Evolutionary conservation across 176 grass and related monocot genomes (phyloP).

Genomic region (Typha latifolia): DNA sequence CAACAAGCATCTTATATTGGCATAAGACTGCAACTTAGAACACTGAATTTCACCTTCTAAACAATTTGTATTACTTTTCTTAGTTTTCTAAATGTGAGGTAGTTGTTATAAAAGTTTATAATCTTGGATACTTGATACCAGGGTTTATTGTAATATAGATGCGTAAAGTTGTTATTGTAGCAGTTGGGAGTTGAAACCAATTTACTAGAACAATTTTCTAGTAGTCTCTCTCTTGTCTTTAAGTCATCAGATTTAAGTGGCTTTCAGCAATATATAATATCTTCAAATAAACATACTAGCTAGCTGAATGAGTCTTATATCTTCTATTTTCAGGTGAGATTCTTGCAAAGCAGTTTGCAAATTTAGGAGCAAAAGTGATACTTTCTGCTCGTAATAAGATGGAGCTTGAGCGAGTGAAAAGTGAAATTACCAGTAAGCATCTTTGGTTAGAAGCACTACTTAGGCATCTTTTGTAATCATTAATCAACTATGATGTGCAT

Average conservation of each 20-base stretch:
- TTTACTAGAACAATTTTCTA: too few species aligned
- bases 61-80: neutral
- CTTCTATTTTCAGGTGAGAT: conserved; percentile 51
- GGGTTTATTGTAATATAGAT: too few species aligned
- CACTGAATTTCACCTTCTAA: neutral
- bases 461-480: neutral
- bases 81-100: neutral
- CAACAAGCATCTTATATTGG: neutral
- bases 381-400: conserved; percentile 72
- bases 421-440: conserved; percentile 62
- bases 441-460: neutral
- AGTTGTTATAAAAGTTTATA: neutral
- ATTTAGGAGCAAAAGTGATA: conserved; percentile 92
- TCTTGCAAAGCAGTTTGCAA: conserved; percentile 67
- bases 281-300: too few species aligned
- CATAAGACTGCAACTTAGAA: neutral
- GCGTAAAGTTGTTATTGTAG: too few species aligned
- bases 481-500: neutral
- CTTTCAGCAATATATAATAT: too few species aligned
- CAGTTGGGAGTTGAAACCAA: too few species aligned
- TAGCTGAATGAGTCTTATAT: conserved; percentile 6
- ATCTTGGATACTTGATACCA: too few species aligned
- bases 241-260: too few species aligned
- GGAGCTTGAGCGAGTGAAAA: conserved; percentile 79
- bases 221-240: too few species aligned